A percentile compares a stretch with the other conserved stretches of the same genome.
Evolutionary conservation across 1,284 basidiomycete genomes (phyloP).

Genomic region (Ceratobasidium papillatum): DNA sequence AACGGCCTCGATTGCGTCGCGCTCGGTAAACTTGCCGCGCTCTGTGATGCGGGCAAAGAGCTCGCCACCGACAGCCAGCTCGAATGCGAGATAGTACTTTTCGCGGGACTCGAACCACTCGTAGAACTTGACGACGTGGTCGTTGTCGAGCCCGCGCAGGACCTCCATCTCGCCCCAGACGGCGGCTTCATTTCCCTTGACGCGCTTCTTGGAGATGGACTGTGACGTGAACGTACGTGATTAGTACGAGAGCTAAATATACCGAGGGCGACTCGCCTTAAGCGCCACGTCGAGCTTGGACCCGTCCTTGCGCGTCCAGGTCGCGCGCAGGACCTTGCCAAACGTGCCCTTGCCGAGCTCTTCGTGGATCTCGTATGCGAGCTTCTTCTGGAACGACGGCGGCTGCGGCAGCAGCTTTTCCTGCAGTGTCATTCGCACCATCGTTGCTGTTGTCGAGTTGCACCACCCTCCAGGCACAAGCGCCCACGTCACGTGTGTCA

Average conservation of each 20-base stretch:
- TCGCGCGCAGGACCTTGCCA: slow-evolving; percentile 76
- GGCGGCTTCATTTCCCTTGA: slow-evolving; percentile 84
- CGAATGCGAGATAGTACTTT: slow-evolving; percentile 92
- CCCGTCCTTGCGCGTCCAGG: slow-evolving; percentile 57
- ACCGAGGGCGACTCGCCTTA: slow-evolving; percentile 46
- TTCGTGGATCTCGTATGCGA: slow-evolving; percentile 70
- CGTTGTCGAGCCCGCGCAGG: slow-evolving; percentile 83
- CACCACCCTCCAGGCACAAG: slow-evolving; percentile 12
- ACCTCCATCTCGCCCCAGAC: slow-evolving; percentile 94
- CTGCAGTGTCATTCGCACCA: slow-evolving; percentile 44
- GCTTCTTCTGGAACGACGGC: slow-evolving; percentile 81
- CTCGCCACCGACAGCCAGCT: slow-evolving; percentile 90
- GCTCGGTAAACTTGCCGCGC: slow-evolving; percentile 89
- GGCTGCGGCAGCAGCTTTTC: slow-evolving; percentile 74
- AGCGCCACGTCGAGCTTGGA: slow-evolving; percentile 80
- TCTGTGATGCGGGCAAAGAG: slow-evolving; percentile 85
- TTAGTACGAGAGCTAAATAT: slow-evolving; percentile 45
- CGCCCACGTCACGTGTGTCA: slow-evolving; percentile 32
- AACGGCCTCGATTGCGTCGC: slow-evolving; percentile 80
- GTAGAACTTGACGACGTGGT: slow-evolving; percentile 92
- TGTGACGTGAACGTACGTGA: slow-evolving; percentile 55
- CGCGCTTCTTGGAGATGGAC: slow-evolving; percentile 90
- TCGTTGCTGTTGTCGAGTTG: slow-evolving; percentile 21
- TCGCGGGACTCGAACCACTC: slow-evolving; percentile 92
- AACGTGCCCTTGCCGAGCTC: slow-evolving; percentile 83